phyloP scores from a whole-genome alignment of 768 basidiomycete genomes.

The Amanita pallidorosea region DNA sequence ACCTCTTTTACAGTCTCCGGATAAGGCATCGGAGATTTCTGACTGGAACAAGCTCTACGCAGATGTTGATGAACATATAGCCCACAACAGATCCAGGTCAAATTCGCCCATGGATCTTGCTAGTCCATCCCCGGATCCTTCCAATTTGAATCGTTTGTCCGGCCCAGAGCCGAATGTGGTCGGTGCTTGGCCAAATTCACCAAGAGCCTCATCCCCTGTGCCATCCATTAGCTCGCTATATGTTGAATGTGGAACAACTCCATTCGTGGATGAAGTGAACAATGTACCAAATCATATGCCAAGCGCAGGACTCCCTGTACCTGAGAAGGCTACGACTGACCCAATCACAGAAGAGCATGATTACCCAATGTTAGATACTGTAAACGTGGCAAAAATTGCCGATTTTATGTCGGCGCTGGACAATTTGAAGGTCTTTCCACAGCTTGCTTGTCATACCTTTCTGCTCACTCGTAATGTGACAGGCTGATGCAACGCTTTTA shows the following conservation, averaged over 20 bases:
- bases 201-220: conserved; percentile 20
- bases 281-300: background rate
- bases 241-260: conserved; percentile 1
- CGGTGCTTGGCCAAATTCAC: conserved; percentile 32
- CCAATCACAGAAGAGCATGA: background rate
- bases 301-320: background rate
- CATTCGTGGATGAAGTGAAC: background rate
- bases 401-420: background rate
- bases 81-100: background rate
- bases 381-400: background rate
- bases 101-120: conserved; percentile 7
- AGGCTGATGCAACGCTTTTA: background rate
- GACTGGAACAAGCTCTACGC: conserved; percentile 1
- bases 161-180: conserved; percentile 26
- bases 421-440: background rate
- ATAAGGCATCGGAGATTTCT: background rate
- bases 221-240: conserved; percentile 4
- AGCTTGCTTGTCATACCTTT: background rate
- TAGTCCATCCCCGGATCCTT: conserved; percentile 7
- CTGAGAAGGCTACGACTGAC: background rate
- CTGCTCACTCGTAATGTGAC: background rate
- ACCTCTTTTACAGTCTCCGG: background rate
- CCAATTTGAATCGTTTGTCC: background rate
- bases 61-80: background rate
- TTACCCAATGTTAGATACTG: background rate